These are phyloP conservation scores for Cruciata laevipes DNA, from an alignment of 257 asterid genomes.

Conservation along the genomic window DNA sequence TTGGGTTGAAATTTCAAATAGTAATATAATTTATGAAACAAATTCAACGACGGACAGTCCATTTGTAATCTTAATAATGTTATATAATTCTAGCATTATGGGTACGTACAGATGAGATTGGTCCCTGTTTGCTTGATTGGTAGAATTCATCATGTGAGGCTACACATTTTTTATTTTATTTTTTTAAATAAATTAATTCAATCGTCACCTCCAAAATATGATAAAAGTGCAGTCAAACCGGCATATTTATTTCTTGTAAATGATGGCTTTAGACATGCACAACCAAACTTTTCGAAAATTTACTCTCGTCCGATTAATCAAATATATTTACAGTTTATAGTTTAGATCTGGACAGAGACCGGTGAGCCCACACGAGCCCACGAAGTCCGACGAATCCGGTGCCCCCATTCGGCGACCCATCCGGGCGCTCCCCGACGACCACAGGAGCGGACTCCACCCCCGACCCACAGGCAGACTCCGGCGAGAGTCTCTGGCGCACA, in stretches of 20 bases:
- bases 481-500: no score
- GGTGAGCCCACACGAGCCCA: no score
- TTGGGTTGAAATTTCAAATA: conserved; percentile 1
- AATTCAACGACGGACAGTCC: conserved; percentile 43
- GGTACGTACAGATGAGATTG: conserved; percentile 46
- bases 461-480: no score
- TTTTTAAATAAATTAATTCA: not conserved
- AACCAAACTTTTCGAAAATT: no score
- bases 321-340: no score
- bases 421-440: no score
- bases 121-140: conserved; percentile 54
- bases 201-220: not conserved
- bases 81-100: conserved; percentile 46
- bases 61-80: conserved; percentile 44
- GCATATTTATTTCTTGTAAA: not conserved
- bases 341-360: no score
- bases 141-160: conserved; percentile 39
- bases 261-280: no score
- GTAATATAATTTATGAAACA: not conserved
- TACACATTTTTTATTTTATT: not conserved
- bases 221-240: not conserved
- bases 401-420: no score
- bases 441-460: no score
- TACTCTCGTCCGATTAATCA: no score
- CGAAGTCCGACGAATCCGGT: no score